phyloP scores from a whole-genome alignment of 352 stramenopile genomes.

The Globisporangium polare region DNA sequence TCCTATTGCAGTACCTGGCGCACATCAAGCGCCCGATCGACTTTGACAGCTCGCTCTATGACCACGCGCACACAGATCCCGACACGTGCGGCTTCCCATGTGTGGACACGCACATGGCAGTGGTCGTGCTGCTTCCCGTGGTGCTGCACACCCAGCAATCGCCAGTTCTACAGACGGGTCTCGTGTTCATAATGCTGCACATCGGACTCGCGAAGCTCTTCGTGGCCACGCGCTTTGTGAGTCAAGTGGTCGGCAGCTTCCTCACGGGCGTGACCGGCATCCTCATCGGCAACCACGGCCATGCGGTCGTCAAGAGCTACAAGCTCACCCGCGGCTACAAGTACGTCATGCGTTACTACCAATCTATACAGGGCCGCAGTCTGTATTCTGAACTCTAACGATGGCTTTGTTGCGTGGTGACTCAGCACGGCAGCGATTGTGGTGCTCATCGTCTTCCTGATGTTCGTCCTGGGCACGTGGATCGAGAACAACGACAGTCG shows the following conservation, averaged over 20 bases:
- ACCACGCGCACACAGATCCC: slow-evolving; percentile 13
- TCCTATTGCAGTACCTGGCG: slow-evolving; percentile 43
- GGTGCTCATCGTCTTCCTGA: slow-evolving; percentile 36
- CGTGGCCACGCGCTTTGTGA: slow-evolving; percentile 45
- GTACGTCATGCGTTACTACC: slow-evolving; percentile 15
- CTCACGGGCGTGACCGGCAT: slow-evolving; percentile 52
- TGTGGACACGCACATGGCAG: slow-evolving; percentile 70
- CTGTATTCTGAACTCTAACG: too few relatives aligned
- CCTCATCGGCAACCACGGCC: slow-evolving; percentile 54
- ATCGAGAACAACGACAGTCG: slow-evolving; percentile 79
- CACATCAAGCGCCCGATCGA: slow-evolving; percentile 49
- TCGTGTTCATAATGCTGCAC: slow-evolving; percentile 24
- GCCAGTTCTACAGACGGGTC: slow-evolving; percentile 19
- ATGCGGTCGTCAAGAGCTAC: slow-evolving; percentile 42
- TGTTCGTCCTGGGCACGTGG: slow-evolving; percentile 56
- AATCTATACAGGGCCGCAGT: too few relatives aligned
- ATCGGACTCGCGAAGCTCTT: slow-evolving; percentile 35
- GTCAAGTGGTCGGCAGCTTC: slow-evolving; percentile 59
- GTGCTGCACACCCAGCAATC: slow-evolving; percentile 35
- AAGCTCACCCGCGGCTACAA: slow-evolving; percentile 42
- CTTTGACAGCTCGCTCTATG: slow-evolving; percentile 29
- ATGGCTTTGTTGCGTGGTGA: neutral
- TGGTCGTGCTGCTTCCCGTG: slow-evolving; percentile 61
- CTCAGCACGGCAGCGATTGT: slow-evolving; percentile 42
- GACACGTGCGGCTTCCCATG: slow-evolving; percentile 31